Evolutionary conservation across 2,329 filamentous ascomycete genomes (phyloP).

Genomic region (Fusarium piperis): DNA sequence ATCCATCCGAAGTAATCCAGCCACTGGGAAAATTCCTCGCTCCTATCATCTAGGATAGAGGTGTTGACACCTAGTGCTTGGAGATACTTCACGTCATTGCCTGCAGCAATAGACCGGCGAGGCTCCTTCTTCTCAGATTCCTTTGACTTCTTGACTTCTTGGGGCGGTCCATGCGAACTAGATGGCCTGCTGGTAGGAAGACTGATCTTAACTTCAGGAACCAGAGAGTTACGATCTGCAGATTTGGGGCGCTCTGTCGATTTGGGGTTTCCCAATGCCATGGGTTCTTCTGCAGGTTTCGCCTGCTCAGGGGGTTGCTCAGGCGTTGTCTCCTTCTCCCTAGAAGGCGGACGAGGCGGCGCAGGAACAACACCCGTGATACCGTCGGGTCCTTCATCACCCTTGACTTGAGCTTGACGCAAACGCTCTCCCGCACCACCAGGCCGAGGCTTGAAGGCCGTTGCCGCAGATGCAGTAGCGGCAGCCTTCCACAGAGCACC

Average conservation of each 20-base stretch:
- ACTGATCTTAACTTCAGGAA: slow-evolving; percentile 69
- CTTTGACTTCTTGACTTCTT: slow-evolving; percentile 48
- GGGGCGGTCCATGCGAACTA: slow-evolving; percentile 52
- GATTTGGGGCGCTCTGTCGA: slow-evolving; percentile 42
- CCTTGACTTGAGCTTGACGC: slow-evolving; percentile 67
- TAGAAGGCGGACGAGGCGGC: slow-evolving; percentile 63
- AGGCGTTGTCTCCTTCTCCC: slow-evolving; percentile 46
- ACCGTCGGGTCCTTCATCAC: slow-evolving; percentile 80
- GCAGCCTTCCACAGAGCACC: slow-evolving; percentile 80
- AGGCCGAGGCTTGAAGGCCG: slow-evolving; percentile 82
- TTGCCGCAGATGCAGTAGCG: slow-evolving; percentile 60
- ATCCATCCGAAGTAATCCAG: slow-evolving; percentile 92
- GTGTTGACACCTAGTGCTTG: slow-evolving; percentile 81
- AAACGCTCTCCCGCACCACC: slow-evolving; percentile 88
- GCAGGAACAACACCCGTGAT: slow-evolving; percentile 90
- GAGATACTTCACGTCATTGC: slow-evolving; percentile 83
- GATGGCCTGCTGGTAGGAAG: slow-evolving; percentile 54
- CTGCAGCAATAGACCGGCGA: slow-evolving; percentile 70
- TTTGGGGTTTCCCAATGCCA: slow-evolving; percentile 12
- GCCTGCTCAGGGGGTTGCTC: slow-evolving; percentile 23
- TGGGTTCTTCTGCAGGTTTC: background rate
- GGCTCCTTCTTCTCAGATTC: slow-evolving; percentile 54
- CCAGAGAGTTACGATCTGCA: slow-evolving; percentile 48
- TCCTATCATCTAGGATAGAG: slow-evolving; percentile 77
- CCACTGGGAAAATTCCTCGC: slow-evolving; percentile 82